Evolutionary conservation across 192 early-diverging fungal genomes (phyloP), one percentile per base, ranked within the genome.

Genomic region (Backusella tarrabulga): DNA sequence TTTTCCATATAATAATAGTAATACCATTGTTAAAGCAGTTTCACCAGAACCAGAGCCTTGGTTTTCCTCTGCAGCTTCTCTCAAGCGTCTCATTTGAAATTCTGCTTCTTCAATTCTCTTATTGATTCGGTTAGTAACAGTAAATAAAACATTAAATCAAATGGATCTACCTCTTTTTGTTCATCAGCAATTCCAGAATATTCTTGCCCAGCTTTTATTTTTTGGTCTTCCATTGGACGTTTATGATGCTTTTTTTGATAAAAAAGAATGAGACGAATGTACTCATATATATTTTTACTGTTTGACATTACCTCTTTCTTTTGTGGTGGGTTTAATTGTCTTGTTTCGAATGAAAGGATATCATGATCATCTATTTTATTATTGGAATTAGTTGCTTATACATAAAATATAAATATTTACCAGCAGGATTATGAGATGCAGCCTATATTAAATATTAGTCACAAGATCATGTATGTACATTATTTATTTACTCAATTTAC

Each of bases 301-400:
- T 12, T 70, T 41, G 40, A 68, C 4, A 42, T 75, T 87, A 85
- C 84, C 35, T 76, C 81, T n/a, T n/a, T 78, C 36, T 83, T 84
- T 52, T 78, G 78, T 17, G 81, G 76, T 19, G 93, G 93, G 56
- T 95, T 88, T 12, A 93, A 77, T 76, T 95, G 89, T 35, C 87
- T 92, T 0, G 88, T 83, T 68, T 94, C 92, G 68, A 94, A 88
- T 0, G 88, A 82, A 19, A 86, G 74, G 26, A 95, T 66, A 82
- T 95, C 93, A 69, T 95, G 94, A 79, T 95, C 94, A 84, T 95
- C 94, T 32, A 15, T 35, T 32, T 68, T 68, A 14, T 71, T 2
- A 41, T 29, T 35, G 3, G 32, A 32, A 34, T 35, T 35, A 34
- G 8, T 35, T 29, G 23, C 26, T 60, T 23, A 60, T 26, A 23